These are phyloP conservation scores for Neoboletus brunneissimus DNA, from an alignment of 768 basidiomycete species.

Conservation along the genomic window DNA sequence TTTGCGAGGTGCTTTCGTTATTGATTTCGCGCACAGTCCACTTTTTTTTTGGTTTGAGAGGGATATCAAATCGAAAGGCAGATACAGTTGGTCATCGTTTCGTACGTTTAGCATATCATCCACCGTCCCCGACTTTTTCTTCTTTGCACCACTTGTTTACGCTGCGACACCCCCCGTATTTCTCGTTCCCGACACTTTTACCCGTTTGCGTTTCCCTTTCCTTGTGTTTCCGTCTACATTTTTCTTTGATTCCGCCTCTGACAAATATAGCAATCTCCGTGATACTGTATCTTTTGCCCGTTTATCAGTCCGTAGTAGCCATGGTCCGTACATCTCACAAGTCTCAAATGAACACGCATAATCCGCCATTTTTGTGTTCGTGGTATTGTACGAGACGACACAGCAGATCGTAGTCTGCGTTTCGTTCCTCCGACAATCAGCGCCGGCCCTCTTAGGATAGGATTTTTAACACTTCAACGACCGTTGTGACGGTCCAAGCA, in stretches of 20 bases:
- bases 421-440: not conserved
- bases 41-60: constrained; percentile 3
- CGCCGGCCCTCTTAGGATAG: too few relatives aligned
- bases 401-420: not conserved
- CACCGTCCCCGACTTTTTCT: not conserved
- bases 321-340: not conserved
- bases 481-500: too few relatives aligned
- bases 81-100: constrained; percentile 1
- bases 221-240: not conserved
- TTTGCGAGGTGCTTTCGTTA: constrained; percentile 5
- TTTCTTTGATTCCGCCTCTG: not conserved
- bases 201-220: not conserved
- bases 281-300: constrained; percentile 20
- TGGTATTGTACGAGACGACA: not conserved
- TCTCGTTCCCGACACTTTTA: not conserved
- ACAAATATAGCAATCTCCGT: constrained; percentile 10
- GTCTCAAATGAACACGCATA: constrained; percentile 3
- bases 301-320: not conserved
- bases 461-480: too few relatives aligned
- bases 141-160: not conserved
- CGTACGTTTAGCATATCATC: constrained; percentile 19
- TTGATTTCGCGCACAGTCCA: constrained; percentile 2
- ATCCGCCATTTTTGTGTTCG: not conserved
- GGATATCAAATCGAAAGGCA: constrained; percentile 4
- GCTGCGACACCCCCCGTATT: constrained; percentile 13